Percentiles rank a stretch among this genome's conserved stretches.
phyloP scores from a whole-genome alignment of 2,329 filamentous ascomycete genomes.

The Clonostachys solani region DNA sequence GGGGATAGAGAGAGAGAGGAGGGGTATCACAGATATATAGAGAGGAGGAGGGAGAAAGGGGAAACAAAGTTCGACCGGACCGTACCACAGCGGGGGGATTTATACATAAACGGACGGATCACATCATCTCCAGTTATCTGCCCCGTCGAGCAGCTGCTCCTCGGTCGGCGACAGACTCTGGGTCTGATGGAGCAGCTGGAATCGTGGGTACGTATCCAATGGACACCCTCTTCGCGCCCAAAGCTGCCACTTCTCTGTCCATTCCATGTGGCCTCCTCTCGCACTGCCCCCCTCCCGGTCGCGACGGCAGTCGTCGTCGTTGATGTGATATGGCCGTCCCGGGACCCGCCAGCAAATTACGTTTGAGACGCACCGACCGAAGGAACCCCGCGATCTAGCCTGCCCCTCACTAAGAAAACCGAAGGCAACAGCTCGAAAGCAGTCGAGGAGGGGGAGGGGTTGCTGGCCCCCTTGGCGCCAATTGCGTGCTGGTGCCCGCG shows the following conservation, averaged over 20 bases:
- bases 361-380: background rate
- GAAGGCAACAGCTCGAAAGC: background rate
- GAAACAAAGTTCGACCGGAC: background rate
- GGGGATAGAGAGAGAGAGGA: background rate
- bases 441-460: background rate
- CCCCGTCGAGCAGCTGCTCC: too few species aligned
- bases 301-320: too few species aligned
- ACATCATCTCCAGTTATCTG: background rate
- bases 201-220: too few species aligned
- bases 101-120: background rate
- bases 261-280: too few species aligned
- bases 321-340: background rate
- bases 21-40: slow-evolving; percentile 1
- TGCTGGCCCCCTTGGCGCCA: background rate
- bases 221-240: too few species aligned
- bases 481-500: slow-evolving; percentile 4
- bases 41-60: slow-evolving; percentile 1
- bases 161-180: too few species aligned
- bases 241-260: too few species aligned
- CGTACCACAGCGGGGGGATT: background rate
- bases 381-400: slow-evolving; percentile 1
- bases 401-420: background rate
- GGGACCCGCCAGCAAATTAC: background rate
- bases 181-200: too few species aligned
- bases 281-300: too few species aligned